Evolutionary conservation across 2,329 filamentous ascomycete species (phyloP).

Genomic region (Botrytis cinerea): DNA sequence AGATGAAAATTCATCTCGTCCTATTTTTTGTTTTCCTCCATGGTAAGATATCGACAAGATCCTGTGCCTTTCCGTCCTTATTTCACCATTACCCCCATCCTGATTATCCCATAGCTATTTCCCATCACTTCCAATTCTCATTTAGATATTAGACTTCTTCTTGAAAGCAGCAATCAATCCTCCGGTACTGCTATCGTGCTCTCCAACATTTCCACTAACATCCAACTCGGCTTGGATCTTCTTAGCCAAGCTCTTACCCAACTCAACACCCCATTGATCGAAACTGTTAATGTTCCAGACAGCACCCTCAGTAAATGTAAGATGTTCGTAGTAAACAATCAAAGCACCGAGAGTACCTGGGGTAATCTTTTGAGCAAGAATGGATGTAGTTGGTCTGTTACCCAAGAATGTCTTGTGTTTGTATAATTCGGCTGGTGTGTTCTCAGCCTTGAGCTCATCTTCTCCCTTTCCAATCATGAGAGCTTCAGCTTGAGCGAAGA

Average conservation of each 20-base stretch:
- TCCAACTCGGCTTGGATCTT: slow-evolving; percentile 87
- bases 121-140: background rate
- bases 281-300: slow-evolving; percentile 99
- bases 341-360: slow-evolving; percentile 90
- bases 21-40: background rate
- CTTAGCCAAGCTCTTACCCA: slow-evolving; percentile 95
- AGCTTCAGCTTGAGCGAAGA: slow-evolving; percentile 85
- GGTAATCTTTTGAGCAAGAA: slow-evolving; percentile 88
- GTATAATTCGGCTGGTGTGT: slow-evolving; percentile 71
- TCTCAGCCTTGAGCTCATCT: slow-evolving; percentile 76
- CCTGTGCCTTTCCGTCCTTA: background rate
- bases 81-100: slow-evolving; percentile 8
- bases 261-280: slow-evolving; percentile 98
- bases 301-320: slow-evolving; percentile 96
- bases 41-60: slow-evolving; percentile 2
- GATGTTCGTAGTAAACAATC: slow-evolving; percentile 98
- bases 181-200: slow-evolving; percentile 85
- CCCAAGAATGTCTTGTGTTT: slow-evolving; percentile 99
- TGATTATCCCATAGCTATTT: background rate
- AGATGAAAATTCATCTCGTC: slow-evolving; percentile 1
- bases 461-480: slow-evolving; percentile 89
- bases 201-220: slow-evolving; percentile 65
- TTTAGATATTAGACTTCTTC: slow-evolving; percentile 50
- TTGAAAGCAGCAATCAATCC: slow-evolving; percentile 93
- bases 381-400: slow-evolving; percentile 94